phyloP scores from a whole-genome alignment of 768 basidiomycete genomes.

The Suillus luteus region DNA sequence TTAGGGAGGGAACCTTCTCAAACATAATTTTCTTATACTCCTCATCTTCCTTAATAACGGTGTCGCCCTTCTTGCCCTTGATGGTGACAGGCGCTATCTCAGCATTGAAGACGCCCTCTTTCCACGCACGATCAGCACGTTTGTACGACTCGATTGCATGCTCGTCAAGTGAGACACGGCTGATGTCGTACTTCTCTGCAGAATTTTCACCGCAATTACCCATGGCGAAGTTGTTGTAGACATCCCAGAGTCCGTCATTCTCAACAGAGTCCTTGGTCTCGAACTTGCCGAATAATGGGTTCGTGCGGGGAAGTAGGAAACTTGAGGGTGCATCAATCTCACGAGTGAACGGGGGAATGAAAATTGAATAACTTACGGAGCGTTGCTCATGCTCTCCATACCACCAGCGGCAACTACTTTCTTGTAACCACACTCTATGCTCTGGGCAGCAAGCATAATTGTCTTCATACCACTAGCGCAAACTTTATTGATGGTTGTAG shows the following conservation, averaged over 20 bases:
- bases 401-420: conserved; percentile 91
- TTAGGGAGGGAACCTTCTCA: conserved; percentile 88
- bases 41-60: conserved; percentile 89
- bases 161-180: conserved; percentile 84
- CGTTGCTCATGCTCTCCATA: conserved; percentile 99
- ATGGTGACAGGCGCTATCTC: conserved; percentile 91
- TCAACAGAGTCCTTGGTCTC: conserved; percentile 86
- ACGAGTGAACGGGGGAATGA: conserved; percentile 8
- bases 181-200: conserved; percentile 79
- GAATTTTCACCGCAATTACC: conserved; percentile 93
- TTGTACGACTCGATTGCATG: conserved; percentile 96
- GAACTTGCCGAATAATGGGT: conserved; percentile 88
- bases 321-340: conserved; percentile 38
- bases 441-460: conserved; percentile 91
- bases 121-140: conserved; percentile 92
- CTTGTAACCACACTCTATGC: conserved; percentile 84
- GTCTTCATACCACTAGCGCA: conserved; percentile 98
- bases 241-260: conserved; percentile 93
- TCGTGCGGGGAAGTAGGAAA: conserved; percentile 80
- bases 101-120: conserved; percentile 75
- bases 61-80: conserved; percentile 93
- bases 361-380: conserved; percentile 69
- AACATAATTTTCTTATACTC: conserved; percentile 97
- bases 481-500: conserved; percentile 99
- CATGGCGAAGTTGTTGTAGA: conserved; percentile 98